Percentiles rank a stretch among this genome's conserved stretches.
Evolutionary conservation across 305 asterid genomes (phyloP).

Genomic region (Ruellia speciosa): DNA sequence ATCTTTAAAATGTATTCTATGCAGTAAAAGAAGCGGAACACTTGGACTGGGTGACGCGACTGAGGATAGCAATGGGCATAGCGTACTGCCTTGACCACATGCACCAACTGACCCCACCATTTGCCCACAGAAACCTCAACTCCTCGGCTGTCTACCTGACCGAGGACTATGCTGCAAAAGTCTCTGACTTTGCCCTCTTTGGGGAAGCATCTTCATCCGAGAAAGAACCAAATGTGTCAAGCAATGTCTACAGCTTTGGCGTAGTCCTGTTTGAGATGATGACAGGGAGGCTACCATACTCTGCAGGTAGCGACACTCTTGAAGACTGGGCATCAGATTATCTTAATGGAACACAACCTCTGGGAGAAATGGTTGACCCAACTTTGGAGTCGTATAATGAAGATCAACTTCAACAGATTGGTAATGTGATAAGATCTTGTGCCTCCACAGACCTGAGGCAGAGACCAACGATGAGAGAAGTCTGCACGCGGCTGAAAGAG

Average conservation of each 20-base stretch:
- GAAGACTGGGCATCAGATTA: constrained; percentile 71
- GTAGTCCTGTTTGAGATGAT: constrained; percentile 59
- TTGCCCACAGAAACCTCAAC: constrained; percentile 49
- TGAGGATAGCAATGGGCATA: constrained; percentile 75
- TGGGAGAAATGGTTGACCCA: constrained; percentile 50
- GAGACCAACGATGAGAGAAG: constrained; percentile 50
- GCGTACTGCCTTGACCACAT: constrained; percentile 77
- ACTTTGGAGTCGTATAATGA: constrained; percentile 41
- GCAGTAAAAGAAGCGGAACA: constrained; percentile 86
- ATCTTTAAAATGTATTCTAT: not conserved
- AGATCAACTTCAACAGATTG: constrained; percentile 44
- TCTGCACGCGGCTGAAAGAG: constrained; percentile 45
- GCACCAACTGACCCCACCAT: constrained; percentile 59
- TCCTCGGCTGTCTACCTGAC: constrained; percentile 60
- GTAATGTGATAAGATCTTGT: constrained; percentile 46
- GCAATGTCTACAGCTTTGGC: constrained; percentile 72
- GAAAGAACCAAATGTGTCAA: constrained; percentile 25
- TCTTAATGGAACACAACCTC: constrained; percentile 31
- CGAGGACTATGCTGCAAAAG: constrained; percentile 82
- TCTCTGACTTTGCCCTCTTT: constrained; percentile 55
- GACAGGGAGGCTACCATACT: constrained; percentile 64
- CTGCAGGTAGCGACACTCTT: constrained; percentile 36
- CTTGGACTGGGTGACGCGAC: constrained; percentile 65
- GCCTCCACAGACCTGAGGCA: constrained; percentile 33
- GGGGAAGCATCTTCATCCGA: constrained; percentile 28